A percentile compares a stretch with the other conserved stretches of the same genome.
phyloP scores from a whole-genome alignment of 2,329 filamentous ascomycete genomes.

The Aaosphaeria arxii region DNA sequence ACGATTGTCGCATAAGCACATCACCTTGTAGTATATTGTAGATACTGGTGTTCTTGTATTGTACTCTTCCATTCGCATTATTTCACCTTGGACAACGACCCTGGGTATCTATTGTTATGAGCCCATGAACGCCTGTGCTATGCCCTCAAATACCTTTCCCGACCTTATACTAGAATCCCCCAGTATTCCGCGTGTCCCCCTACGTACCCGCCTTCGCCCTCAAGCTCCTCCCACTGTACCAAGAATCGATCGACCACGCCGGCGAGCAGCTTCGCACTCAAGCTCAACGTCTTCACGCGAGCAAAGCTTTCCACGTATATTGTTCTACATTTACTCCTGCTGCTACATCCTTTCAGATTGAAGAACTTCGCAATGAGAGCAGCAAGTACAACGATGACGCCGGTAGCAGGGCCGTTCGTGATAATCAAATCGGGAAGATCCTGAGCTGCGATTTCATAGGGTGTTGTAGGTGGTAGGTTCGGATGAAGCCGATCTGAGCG shows the following conservation, averaged over 20 bases:
- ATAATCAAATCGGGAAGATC: slow-evolving; percentile 72
- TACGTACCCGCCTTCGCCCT: slow-evolving; percentile 22
- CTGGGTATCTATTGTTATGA: no score
- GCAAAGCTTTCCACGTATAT: slow-evolving; percentile 95
- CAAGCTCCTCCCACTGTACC: slow-evolving; percentile 74
- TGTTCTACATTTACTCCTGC: slow-evolving; percentile 60
- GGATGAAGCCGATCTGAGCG: slow-evolving; percentile 20
- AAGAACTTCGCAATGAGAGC: slow-evolving; percentile 56
- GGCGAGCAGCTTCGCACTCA: slow-evolving; percentile 77
- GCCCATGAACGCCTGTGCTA: not conserved
- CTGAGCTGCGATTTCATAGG: slow-evolving; percentile 12
- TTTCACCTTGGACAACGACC: not conserved
- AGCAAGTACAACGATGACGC: slow-evolving; percentile 69
- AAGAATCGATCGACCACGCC: slow-evolving; percentile 72
- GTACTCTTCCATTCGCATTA: not conserved
- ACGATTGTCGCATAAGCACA: not conserved
- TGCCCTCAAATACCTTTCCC: not conserved
- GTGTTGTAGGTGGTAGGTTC: slow-evolving; percentile 5
- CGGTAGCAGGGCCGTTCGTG: slow-evolving; percentile 86
- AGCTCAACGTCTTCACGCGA: slow-evolving; percentile 73
- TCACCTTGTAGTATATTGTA: not conserved
- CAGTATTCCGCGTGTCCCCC: slow-evolving; percentile 43
- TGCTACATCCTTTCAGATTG: slow-evolving; percentile 34
- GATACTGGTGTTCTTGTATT: not conserved
- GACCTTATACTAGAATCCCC: slow-evolving; percentile 38